A percentile compares a stretch with the other conserved stretches of the same genome.
Conservation (phyloP, 2,329 filamentous ascomycete species). For the Chrysosporium queenslandicum region DNA sequence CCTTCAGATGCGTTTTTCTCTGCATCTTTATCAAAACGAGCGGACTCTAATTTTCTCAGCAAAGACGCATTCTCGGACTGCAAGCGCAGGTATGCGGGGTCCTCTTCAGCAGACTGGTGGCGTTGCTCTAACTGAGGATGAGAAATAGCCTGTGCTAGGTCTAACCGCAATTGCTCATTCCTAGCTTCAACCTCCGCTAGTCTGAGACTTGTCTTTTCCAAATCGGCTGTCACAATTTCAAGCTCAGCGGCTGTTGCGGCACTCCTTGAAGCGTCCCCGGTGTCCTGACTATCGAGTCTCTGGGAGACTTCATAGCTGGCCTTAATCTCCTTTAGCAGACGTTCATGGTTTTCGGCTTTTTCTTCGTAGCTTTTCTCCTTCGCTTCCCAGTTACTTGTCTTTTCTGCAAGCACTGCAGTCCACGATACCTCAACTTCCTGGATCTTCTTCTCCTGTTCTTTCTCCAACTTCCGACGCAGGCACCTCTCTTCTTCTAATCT, state of each 20-base stretch:
- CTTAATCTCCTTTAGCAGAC: slow-evolving; percentile 85
- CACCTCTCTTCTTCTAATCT: slow-evolving; percentile 68
- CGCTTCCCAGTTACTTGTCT: slow-evolving; percentile 89
- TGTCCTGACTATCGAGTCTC: slow-evolving; percentile 62
- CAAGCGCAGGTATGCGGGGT: slow-evolving; percentile 77
- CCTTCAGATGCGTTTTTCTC: slow-evolving; percentile 66
- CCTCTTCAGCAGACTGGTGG: slow-evolving; percentile 65
- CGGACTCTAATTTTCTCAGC: slow-evolving; percentile 74
- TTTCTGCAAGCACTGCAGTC: slow-evolving; percentile 82
- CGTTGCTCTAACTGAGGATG: slow-evolving; percentile 50
- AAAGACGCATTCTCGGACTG: slow-evolving; percentile 89
- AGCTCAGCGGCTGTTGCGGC: slow-evolving; percentile 79
- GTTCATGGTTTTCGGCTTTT: slow-evolving; percentile 88
- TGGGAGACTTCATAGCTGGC: slow-evolving; percentile 96
- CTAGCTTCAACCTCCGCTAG: slow-evolving; percentile 85
- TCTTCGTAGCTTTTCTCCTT: slow-evolving; percentile 88
- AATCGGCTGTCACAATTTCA: slow-evolving; percentile 82
- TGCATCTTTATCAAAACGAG: slow-evolving; percentile 71
- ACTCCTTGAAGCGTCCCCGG: slow-evolving; percentile 48
- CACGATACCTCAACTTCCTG: slow-evolving; percentile 87
- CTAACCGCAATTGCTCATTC: slow-evolving; percentile 84
- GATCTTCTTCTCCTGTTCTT: slow-evolving; percentile 64
- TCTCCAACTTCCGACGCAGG: slow-evolving; percentile 64
- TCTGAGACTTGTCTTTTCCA: slow-evolving; percentile 78
- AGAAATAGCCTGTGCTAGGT: slow-evolving; percentile 81